Evolutionary conservation across 805 yeast genomes (phyloP).

Genomic region (Yarrowia sp.): DNA sequence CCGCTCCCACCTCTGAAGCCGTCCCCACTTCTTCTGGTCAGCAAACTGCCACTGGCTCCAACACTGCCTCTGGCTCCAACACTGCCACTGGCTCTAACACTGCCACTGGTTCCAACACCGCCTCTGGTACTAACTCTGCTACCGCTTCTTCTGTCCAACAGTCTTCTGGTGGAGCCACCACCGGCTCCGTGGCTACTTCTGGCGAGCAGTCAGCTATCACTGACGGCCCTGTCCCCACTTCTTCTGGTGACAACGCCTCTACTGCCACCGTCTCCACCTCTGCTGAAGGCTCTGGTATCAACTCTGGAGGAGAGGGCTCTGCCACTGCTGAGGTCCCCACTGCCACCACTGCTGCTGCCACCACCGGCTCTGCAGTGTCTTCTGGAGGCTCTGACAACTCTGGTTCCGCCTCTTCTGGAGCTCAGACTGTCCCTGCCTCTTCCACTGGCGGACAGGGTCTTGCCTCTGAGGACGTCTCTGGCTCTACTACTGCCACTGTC

Average conservation of each 20-base stretch:
- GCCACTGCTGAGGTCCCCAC: background rate
- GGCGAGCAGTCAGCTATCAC: background rate
- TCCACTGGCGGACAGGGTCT: too few relatives aligned
- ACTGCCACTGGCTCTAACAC: slow-evolving; percentile 1
- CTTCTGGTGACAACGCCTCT: slow-evolving; percentile 25
- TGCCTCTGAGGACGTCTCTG: slow-evolving; percentile 9
- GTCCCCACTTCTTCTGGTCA: background rate
- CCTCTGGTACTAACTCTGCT: background rate
- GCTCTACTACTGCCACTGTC: slow-evolving; percentile 23
- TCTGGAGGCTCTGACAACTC: too few relatives aligned
- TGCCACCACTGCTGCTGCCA: slow-evolving; percentile 1
- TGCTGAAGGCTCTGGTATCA: background rate
- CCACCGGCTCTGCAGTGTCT: too few relatives aligned
- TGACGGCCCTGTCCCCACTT: background rate
- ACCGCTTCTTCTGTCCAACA: background rate
- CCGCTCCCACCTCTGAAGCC: background rate
- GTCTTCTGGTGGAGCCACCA: background rate
- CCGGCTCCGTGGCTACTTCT: slow-evolving; percentile 7
- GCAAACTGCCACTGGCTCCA: background rate
- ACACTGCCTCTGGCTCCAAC: background rate
- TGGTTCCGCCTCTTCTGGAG: too few relatives aligned
- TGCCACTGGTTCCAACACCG: background rate
- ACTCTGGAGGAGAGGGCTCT: background rate
- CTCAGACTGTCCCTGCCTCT: too few relatives aligned
- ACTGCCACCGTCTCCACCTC: background rate